Conservation (phyloP, 805 yeast genomes). For the Sugiyamaella floridensis region DNA sequence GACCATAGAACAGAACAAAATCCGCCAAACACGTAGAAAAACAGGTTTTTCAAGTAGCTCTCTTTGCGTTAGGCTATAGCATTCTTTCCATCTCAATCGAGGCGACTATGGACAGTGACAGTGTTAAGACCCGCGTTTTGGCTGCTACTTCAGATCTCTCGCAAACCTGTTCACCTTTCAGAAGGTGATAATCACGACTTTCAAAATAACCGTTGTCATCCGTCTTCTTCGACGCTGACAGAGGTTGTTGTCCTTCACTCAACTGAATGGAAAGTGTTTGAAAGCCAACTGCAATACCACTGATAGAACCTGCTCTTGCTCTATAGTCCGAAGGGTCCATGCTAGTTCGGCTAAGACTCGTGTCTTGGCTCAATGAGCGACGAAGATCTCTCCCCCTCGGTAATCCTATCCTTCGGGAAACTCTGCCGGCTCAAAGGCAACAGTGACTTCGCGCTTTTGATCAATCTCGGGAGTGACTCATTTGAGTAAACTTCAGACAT, state of each 20-base stretch:
- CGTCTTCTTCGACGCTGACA: neutral
- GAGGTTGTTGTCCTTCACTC: conserved; percentile 5
- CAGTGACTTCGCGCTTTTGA: no score
- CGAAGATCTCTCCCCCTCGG: neutral
- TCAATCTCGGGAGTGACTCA: no score
- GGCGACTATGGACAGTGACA: neutral
- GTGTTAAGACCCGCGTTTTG: conserved; percentile 5
- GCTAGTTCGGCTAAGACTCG: neutral
- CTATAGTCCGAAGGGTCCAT: neutral
- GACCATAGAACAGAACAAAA: conserved; percentile 39
- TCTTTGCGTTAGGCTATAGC: conserved; percentile 6
- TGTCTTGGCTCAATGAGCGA: neutral
- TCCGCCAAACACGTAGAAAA: conserved; percentile 42
- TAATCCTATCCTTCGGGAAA: neutral
- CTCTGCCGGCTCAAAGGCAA: neutral
- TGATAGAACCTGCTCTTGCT: neutral
- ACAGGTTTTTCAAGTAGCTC: conserved; percentile 27
- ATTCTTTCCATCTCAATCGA: conserved; percentile 13
- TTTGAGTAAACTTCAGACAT: no score
- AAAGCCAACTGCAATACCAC: conserved; percentile 1
- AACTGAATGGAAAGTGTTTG: conserved; percentile 12
- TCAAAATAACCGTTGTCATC: conserved; percentile 7
- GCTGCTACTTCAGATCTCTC: conserved; percentile 9
- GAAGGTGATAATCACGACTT: conserved; percentile 9
- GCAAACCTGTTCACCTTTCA: conserved; percentile 5